Conservation (phyloP, 73 alveolate species). For the Paramecium biaurelia region DNA sequence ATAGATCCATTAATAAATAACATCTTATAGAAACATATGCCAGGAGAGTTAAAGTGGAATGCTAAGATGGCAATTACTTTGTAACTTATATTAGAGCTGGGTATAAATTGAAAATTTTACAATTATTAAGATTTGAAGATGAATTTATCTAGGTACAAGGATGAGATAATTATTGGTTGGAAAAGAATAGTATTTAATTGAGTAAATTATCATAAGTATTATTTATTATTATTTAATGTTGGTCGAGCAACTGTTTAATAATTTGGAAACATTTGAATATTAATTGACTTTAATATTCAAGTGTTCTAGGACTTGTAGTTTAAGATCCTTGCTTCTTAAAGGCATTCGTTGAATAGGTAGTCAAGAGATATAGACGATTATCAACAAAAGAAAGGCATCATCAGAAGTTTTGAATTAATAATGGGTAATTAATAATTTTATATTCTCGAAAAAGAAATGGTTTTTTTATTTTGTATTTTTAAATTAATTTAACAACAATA, state of each 20-base stretch:
- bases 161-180: constrained; percentile 24
- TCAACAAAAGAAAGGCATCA: constrained; percentile 83
- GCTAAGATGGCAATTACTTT: background rate
- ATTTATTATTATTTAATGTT: too few species aligned
- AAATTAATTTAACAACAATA: background rate
- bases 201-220: background rate
- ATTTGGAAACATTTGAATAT: background rate
- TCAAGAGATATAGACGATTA: constrained; percentile 94
- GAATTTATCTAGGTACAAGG: background rate
- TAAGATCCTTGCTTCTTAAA: constrained; percentile 77
- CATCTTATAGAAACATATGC: background rate
- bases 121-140: background rate
- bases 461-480: background rate
- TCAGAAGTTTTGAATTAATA: constrained; percentile 93
- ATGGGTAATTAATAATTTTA: constrained; percentile 81
- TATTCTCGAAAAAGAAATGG: constrained; percentile 52
- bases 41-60: background rate
- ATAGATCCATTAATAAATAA: background rate
- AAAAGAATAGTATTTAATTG: constrained; percentile 14
- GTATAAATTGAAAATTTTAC: background rate
- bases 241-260: constrained; percentile 67
- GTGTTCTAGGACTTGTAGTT: constrained; percentile 46
- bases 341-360: constrained; percentile 84
- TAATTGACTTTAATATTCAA: background rate
- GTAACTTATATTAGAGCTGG: background rate